Conservation (phyloP, 2,329 filamentous ascomycete species). For the Cladophialophora yegresii region DNA sequence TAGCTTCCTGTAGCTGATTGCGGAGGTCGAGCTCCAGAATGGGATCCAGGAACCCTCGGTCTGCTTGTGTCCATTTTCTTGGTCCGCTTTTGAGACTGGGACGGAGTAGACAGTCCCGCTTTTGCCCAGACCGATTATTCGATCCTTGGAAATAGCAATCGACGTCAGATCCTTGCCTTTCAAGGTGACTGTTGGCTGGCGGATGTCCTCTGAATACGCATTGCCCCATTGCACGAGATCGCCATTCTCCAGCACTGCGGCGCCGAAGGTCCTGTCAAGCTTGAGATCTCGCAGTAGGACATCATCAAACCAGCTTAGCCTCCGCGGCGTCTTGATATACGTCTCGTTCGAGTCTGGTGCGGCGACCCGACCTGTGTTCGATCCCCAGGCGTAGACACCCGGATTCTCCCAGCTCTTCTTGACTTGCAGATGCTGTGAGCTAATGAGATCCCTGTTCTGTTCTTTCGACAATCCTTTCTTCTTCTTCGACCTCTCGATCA, state of each 20-base stretch:
- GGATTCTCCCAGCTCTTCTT: slow-evolving; percentile 79
- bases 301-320: slow-evolving; percentile 80
- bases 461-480: slow-evolving; percentile 61
- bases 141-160: slow-evolving; percentile 75
- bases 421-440: slow-evolving; percentile 84
- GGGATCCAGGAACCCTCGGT: slow-evolving; percentile 71
- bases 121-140: slow-evolving; percentile 75
- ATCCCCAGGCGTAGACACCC: slow-evolving; percentile 92
- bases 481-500: slow-evolving; percentile 68
- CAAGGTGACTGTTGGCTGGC: slow-evolving; percentile 69
- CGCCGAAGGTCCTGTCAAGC: slow-evolving; percentile 77
- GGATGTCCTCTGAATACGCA: slow-evolving; percentile 67
- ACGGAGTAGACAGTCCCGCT: slow-evolving; percentile 82
- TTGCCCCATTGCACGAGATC: slow-evolving; percentile 90
- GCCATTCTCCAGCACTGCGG: slow-evolving; percentile 82
- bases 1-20: slow-evolving; percentile 71
- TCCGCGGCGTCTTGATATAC: slow-evolving; percentile 75
- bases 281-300: slow-evolving; percentile 84
- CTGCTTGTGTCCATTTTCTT: slow-evolving; percentile 64
- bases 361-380: slow-evolving; percentile 80
- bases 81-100: slow-evolving; percentile 72
- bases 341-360: slow-evolving; percentile 77
- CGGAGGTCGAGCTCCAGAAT: slow-evolving; percentile 64
- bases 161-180: slow-evolving; percentile 78
- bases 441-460: slow-evolving; percentile 73